phyloP scores from a whole-genome alignment of 2,329 filamentous ascomycete species.

The Diplocarpon mali region DNA sequence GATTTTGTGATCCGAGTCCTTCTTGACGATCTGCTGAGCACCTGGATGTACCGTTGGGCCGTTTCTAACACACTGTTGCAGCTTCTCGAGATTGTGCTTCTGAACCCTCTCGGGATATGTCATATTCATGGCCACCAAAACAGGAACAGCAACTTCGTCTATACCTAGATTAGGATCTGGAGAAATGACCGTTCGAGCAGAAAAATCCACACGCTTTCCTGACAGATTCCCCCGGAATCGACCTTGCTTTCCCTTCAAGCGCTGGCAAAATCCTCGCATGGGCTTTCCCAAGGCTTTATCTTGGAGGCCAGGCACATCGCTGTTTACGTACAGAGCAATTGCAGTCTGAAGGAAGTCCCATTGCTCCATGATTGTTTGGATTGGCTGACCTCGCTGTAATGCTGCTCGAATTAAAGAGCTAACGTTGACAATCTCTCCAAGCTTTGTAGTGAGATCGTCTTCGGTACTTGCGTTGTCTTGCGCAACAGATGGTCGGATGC shows the following conservation, averaged over 20 bases:
- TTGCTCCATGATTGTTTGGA: constrained; percentile 90
- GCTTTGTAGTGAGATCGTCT: constrained; percentile 90
- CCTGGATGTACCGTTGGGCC: constrained; percentile 76
- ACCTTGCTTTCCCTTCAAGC: constrained; percentile 93
- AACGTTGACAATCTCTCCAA: constrained; percentile 92
- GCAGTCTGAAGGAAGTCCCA: constrained; percentile 97
- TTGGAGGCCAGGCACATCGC: constrained; percentile 84
- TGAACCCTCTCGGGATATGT: constrained; percentile 90
- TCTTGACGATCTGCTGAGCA: constrained; percentile 70
- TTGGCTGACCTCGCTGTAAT: constrained; percentile 68
- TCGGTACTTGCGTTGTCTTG: constrained; percentile 92
- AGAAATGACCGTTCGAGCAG: constrained; percentile 92
- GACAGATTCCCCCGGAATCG: constrained; percentile 95
- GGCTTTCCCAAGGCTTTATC: constrained; percentile 79
- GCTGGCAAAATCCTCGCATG: constrained; percentile 87
- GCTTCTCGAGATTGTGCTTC: constrained; percentile 72
- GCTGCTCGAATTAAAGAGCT: constrained; percentile 79
- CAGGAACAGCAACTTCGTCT: constrained; percentile 85
- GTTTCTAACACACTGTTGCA: constrained; percentile 62
- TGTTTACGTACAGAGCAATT: constrained; percentile 97
- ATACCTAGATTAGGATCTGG: constrained; percentile 91
- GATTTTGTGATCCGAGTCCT: constrained; percentile 56
- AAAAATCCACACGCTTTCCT: constrained; percentile 97
- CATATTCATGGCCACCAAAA: constrained; percentile 87
- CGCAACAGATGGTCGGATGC: constrained; percentile 84